A percentile compares a stretch with the other conserved stretches of the same genome.
phyloP scores from a whole-genome alignment of 164 flowering plant species.

The Nelumbo lutea region DNA sequence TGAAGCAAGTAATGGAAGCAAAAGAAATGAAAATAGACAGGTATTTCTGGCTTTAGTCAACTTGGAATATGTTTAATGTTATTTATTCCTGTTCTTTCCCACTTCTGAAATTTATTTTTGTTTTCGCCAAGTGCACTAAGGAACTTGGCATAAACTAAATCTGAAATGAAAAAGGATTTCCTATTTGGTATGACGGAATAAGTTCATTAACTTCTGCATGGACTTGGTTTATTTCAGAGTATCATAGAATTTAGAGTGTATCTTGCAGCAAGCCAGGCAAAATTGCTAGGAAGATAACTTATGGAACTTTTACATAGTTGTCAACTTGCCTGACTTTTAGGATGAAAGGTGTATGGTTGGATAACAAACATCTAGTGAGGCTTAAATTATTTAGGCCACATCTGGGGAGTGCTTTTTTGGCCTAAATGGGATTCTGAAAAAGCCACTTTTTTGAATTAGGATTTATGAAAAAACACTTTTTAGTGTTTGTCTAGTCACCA shows the following conservation, averaged over 20 bases:
- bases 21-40: conserved; percentile 89
- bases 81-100: background rate
- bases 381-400: background rate
- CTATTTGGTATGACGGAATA: background rate
- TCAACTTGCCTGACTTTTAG: background rate
- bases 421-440: too few relatives aligned
- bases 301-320: background rate
- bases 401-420: too few relatives aligned
- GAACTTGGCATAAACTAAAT: background rate
- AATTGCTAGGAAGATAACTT: background rate
- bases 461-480: too few relatives aligned
- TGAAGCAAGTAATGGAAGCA: conserved; percentile 64
- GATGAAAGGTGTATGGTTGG: background rate
- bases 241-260: background rate
- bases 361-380: background rate
- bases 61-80: too few relatives aligned
- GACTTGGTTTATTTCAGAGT: background rate
- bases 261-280: background rate
- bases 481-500: too few relatives aligned
- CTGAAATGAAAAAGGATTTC: background rate
- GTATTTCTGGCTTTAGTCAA: conserved; percentile 21
- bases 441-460: too few relatives aligned
- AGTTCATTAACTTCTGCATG: background rate
- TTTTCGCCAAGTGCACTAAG: too few relatives aligned
- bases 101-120: too few relatives aligned